Base-by-base conservation (phyloP, 768 basidiomycete genomes). In the Gloeostereum incarnatum region DNA sequence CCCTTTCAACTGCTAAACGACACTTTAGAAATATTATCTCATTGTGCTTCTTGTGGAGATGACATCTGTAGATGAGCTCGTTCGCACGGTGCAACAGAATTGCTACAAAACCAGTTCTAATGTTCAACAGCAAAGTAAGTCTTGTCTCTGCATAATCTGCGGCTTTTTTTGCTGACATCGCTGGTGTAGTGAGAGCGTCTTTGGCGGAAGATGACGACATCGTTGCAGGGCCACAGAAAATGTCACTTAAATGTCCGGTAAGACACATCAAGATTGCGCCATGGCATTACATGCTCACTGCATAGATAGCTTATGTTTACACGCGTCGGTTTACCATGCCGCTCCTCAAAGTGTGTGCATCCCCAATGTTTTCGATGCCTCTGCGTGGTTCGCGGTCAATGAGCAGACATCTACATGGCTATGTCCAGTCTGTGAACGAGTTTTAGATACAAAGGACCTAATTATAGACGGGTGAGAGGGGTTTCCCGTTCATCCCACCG, bases 401-500 rank as follows among this genome's bases (percentile, higher is more conserved):
- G 88, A 94, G 52, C 82, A 89, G 61, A 97, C 92, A 6, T 96
- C 94, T 2, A 92, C 91, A 21, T 99, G 88, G 84, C 58, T 83
- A 32, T 98, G 96, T 59, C 94, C 96, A 19, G 83, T 91, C 30
- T 98, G 96, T 59, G 88, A 90, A 55, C 80, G 75, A 51, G 63
- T 69, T 32, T 57, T 99, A 38, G 75, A 81, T 45, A 62, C 75
- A 14, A 82, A 83, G 23, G 89, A 97, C 43, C 63, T 99, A 24
- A 81, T 96, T 25, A 71, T 94, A 41, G 96, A 99, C 54, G 93
- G 91, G 93, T 91, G 57, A 30, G 19, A 39, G 16, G 30, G 26
- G 18, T 16, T 35, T 30, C 36, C 36, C 36, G 13, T 9, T 31
- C 31, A 20, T 27, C 5, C 20, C 17, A 24, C 29, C 31, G 34